phyloP scores from a whole-genome alignment of 179 eudicot species.

The Beta corolliflora region DNA sequence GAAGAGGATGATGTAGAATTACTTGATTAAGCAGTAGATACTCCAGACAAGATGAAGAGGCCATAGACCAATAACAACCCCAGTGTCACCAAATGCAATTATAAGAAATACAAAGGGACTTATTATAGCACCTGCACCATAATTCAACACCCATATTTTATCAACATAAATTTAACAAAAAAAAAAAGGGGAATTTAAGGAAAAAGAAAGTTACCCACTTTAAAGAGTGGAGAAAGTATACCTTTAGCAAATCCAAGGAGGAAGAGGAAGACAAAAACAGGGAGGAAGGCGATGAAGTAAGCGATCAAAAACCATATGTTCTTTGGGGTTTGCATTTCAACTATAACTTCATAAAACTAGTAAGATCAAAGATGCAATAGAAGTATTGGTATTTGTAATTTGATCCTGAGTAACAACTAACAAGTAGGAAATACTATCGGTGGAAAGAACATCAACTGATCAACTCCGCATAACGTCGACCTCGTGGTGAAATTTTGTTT shows the following conservation, averaged over 20 bases:
- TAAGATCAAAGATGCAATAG: too few species aligned
- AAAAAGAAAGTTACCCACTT: neutral
- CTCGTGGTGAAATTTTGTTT: neutral
- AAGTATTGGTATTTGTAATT: too few species aligned
- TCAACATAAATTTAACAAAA: neutral
- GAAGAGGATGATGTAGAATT: neutral
- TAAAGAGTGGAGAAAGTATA: neutral
- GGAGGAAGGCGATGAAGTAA: constrained; percentile 17
- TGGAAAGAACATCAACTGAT: neutral
- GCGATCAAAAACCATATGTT: constrained; percentile 14
- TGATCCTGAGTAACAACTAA: neutral
- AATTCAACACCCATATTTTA: neutral
- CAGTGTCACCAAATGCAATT: constrained; percentile 22
- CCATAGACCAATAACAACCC: constrained; percentile 23
- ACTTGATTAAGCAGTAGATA: constrained; percentile 29
- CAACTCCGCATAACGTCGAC: neutral
- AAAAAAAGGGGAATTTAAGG: too few species aligned
- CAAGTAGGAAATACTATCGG: too few species aligned
- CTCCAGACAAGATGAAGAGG: constrained; percentile 31
- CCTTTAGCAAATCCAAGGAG: constrained; percentile 21
- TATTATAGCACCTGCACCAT: constrained; percentile 14
- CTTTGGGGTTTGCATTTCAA: constrained; percentile 8
- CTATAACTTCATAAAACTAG: neutral
- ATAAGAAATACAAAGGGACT: constrained; percentile 18
- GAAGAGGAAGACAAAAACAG: constrained; percentile 24